These are phyloP conservation scores for Lactarius psammicola DNA, from an alignment of 768 basidiomycete species.

Conservation along the genomic window DNA sequence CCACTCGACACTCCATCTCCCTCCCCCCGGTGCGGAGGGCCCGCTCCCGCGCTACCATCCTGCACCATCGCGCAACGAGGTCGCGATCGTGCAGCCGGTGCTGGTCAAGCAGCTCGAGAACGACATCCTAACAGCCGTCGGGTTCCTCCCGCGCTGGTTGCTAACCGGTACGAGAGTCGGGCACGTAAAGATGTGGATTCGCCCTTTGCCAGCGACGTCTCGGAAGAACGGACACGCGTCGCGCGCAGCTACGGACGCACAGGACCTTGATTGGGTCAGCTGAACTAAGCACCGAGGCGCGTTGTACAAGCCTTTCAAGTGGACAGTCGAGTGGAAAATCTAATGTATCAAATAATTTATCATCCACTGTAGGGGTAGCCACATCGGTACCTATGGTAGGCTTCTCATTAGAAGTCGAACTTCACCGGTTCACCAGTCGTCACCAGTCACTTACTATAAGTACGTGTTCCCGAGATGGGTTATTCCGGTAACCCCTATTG, in stretches of 20 bases:
- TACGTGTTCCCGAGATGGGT: neutral
- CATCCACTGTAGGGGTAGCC: neutral
- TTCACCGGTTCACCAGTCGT: neutral
- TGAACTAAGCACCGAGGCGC: slow-evolving; percentile 6
- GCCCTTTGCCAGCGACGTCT: slow-evolving; percentile 51
- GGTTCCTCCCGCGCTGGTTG: slow-evolving; percentile 75
- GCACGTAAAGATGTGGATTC: slow-evolving; percentile 80
- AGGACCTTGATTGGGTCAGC: slow-evolving; percentile 23
- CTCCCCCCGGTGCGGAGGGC: slow-evolving; percentile 44
- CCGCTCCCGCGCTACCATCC: slow-evolving; percentile 68
- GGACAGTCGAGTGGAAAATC: neutral
- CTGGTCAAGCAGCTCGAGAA: slow-evolving; percentile 81
- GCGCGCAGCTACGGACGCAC: slow-evolving; percentile 12
- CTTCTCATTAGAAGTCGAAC: neutral
- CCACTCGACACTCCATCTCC: slow-evolving; percentile 57
- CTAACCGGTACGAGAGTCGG: slow-evolving; percentile 78
- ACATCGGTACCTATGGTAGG: neutral
- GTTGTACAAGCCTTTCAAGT: neutral
- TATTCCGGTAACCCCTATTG: neutral
- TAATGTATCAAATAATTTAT: slow-evolving; percentile 24
- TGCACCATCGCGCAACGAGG: slow-evolving; percentile 87
- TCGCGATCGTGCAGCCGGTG: slow-evolving; percentile 88
- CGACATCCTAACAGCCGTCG: slow-evolving; percentile 71
- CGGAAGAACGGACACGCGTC: slow-evolving; percentile 24
- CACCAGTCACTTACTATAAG: neutral